A percentile compares a stretch with the other conserved stretches of the same genome.
These are phyloP conservation scores for Glaciozyma martinii DNA, from an alignment of 768 basidiomycete species.

Conservation along the genomic window DNA sequence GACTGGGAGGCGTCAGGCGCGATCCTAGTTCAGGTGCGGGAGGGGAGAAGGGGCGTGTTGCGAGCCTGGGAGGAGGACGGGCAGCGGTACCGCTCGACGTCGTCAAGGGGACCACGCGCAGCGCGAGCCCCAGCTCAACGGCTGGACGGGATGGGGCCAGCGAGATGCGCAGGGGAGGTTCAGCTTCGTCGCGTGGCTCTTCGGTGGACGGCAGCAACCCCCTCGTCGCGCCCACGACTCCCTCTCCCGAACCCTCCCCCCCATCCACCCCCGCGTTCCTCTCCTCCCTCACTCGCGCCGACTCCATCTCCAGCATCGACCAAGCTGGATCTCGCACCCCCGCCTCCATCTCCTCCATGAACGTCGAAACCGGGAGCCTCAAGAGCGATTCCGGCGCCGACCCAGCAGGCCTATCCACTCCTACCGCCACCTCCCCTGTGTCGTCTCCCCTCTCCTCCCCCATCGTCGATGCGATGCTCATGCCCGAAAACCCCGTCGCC, in stretches of 20 bases:
- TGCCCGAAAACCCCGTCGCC: not conserved
- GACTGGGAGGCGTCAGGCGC: not conserved
- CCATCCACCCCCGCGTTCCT: not conserved
- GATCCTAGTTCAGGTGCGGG: not conserved
- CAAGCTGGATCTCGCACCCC: conserved; percentile 13
- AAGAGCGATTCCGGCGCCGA: conserved; percentile 7
- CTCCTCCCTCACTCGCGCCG: not conserved
- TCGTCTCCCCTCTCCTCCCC: not conserved
- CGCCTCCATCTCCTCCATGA: conserved; percentile 20
- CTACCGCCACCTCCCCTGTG: not conserved
- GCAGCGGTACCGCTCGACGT: conserved; percentile 18
- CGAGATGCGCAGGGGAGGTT: not conserved
- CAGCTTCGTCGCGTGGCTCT: not conserved
- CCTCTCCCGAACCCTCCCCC: not conserved
- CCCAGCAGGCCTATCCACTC: not conserved
- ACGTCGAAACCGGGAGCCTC: conserved; percentile 24
- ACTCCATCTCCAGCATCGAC: not conserved
- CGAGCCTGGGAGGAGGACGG: conserved; percentile 21
- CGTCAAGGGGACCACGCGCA: conserved; percentile 8
- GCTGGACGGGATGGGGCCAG: conserved; percentile 7
- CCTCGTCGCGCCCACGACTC: not conserved
- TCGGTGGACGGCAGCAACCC: not conserved
- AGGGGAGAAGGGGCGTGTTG: conserved; percentile 11
- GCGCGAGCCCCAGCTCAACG: conserved; percentile 4
- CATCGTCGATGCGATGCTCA: not conserved